phyloP scores from a whole-genome alignment of 805 yeast species.

The Hanseniaspora vineae region DNA sequence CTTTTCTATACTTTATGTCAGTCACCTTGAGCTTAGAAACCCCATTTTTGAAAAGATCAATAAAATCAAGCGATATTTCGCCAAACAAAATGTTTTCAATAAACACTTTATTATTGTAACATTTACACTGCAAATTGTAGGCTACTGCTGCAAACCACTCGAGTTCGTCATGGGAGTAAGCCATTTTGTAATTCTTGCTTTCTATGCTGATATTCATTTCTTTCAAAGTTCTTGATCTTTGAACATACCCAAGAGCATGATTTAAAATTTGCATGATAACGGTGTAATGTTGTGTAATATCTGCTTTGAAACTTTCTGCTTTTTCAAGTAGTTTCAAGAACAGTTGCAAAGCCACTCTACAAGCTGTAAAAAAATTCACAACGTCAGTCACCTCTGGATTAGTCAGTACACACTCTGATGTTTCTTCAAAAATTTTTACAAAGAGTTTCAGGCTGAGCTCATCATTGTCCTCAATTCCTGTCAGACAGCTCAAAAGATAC shows the following conservation, averaged over 20 bases:
- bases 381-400: background rate
- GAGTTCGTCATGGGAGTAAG: constrained; percentile 22
- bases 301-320: background rate
- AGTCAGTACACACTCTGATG: background rate
- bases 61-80: constrained; percentile 10
- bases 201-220: background rate
- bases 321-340: background rate
- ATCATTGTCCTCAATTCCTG: constrained; percentile 16
- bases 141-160: constrained; percentile 30
- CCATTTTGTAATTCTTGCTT: constrained; percentile 3
- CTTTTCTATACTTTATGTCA: background rate
- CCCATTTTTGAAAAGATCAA: constrained; percentile 9
- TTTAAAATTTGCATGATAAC: background rate
- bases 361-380: background rate
- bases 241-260: constrained; percentile 1
- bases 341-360: constrained; percentile 1
- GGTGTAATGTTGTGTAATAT: background rate
- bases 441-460: constrained; percentile 15
- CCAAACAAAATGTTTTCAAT: constrained; percentile 11
- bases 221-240: constrained; percentile 6
- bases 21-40: background rate
- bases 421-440: constrained; percentile 14
- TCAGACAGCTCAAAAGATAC: background rate
- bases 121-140: constrained; percentile 21
- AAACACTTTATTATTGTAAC: constrained; percentile 9